Evolutionary conservation across 2,329 filamentous ascomycete genomes (phyloP).

Genomic region (Metarhizium album): DNA sequence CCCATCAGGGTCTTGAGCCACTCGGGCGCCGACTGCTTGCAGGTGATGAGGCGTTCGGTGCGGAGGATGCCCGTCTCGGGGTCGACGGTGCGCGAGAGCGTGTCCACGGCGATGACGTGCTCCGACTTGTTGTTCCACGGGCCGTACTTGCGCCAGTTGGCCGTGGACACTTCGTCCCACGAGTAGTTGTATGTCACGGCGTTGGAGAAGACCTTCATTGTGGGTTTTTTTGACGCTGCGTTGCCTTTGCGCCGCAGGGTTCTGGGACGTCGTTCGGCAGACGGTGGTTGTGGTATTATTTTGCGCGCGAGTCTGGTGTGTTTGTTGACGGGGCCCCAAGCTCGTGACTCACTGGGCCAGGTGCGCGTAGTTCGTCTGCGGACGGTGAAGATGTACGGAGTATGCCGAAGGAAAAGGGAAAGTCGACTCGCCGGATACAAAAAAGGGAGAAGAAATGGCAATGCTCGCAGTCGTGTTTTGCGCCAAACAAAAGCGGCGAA

Average conservation of each 20-base stretch:
- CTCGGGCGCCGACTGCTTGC: constrained; percentile 56
- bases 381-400: neutral
- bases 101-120: constrained; percentile 93
- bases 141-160: constrained; percentile 98
- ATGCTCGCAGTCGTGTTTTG: neutral
- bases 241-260: neutral
- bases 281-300: neutral
- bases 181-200: constrained; percentile 90
- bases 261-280: neutral
- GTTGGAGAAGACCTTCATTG: constrained; percentile 94
- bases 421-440: constrained; percentile 1
- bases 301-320: neutral
- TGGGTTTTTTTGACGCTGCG: no score
- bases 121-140: constrained; percentile 99
- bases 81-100: constrained; percentile 59
- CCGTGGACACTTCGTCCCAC: constrained; percentile 94
- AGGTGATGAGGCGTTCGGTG: constrained; percentile 52
- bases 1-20: constrained; percentile 77
- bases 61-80: constrained; percentile 47
- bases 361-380: neutral
- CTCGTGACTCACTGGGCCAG: neutral
- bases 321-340: neutral
- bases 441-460: neutral
- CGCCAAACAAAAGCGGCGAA: neutral
- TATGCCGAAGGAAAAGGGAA: neutral